Evolutionary conservation across 2,329 filamentous ascomycete species (phyloP), one percentile per base, ranked within the genome.

Genomic region (Grosmannia penicillata): DNA sequence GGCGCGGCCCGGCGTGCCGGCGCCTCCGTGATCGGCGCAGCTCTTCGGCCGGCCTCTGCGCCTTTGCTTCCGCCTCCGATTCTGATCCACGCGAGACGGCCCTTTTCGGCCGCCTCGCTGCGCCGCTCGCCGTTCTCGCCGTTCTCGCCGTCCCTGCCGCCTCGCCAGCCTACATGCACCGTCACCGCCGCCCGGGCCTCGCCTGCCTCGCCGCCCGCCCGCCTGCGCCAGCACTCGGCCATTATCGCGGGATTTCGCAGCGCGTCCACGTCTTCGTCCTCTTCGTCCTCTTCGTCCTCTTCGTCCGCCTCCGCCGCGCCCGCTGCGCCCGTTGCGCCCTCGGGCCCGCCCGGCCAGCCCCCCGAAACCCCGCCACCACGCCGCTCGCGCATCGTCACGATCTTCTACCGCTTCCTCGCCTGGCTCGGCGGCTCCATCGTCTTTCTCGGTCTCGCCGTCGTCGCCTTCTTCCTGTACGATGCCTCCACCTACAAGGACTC

Each of bases 381-480:
- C 35, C 58, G 59, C 33, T 72, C 67, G 14, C 56, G 58, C 44
- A 36, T 67, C 4, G 52, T 71, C 40, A 72, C 69, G 51, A 75
- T 82, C 50, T 56, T 75, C 33, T 84, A 82, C 54, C 72, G 81
- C 48, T 66, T 72, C 24, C 79, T 86, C 25, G 75, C 81, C 3
- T 72, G 72, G 50, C 58, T 84, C 18, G 91, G 91, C 28, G 76
- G 82, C 42, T 82, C 89, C 36, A 68, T 91, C 27, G 65, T 78
- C 8, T 68, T 89, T 36, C 56, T 82, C 39, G 78, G 81, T 25
- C 61, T 70, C 4, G 67, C 82, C 6, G 68, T 96, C 7, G 59
- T 86, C 17, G 81, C 68, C 35, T 95, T 98, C 66, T 98, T 98
- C 61, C 49, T 91, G 49, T 98, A 93, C 62, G 91, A 98, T 63